phyloP scores from a whole-genome alignment of 768 basidiomycete genomes.

The Suillus subaureus region DNA sequence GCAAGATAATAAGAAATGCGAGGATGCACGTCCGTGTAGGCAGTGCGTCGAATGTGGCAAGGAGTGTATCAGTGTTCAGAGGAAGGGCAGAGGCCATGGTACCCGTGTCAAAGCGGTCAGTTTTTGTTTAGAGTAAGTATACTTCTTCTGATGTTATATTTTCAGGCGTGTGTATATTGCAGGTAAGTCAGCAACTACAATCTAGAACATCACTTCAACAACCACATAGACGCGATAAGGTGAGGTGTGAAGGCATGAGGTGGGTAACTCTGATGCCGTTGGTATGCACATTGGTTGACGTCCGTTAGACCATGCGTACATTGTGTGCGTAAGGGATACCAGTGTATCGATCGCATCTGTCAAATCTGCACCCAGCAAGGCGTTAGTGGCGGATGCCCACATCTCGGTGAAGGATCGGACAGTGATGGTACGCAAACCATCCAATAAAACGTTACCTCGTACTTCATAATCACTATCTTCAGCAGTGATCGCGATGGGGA shows the following conservation, averaged over 20 bases:
- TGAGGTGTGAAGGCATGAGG: conserved; percentile 62
- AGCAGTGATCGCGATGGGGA: conserved; percentile 2
- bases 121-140: conserved; percentile 10
- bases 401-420: conserved; percentile 36
- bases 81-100: conserved; percentile 59
- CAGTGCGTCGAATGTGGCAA: conserved; percentile 49
- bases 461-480: conserved; percentile 15
- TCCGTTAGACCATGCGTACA: conserved; percentile 48
- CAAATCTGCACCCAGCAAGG: conserved; percentile 47
- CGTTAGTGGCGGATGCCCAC: conserved; percentile 46
- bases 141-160: conserved; percentile 15
- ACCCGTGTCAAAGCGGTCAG: conserved; percentile 63
- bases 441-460: conserved; percentile 3
- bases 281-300: conserved; percentile 11
- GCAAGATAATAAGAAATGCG: conserved; percentile 57
- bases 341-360: conserved; percentile 55
- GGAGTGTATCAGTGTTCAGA: conserved; percentile 50
- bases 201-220: conserved; percentile 17
- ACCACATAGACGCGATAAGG: conserved; percentile 55
- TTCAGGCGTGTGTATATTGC: conserved; percentile 62
- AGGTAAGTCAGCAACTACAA: conserved; percentile 41
- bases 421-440: conserved; percentile 19
- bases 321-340: conserved; percentile 52
- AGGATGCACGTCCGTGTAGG: conserved; percentile 58
- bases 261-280: conserved; percentile 26